Evolutionary conservation across 805 yeast species (phyloP).

Genomic region (Ogataea chonburiensis): DNA sequence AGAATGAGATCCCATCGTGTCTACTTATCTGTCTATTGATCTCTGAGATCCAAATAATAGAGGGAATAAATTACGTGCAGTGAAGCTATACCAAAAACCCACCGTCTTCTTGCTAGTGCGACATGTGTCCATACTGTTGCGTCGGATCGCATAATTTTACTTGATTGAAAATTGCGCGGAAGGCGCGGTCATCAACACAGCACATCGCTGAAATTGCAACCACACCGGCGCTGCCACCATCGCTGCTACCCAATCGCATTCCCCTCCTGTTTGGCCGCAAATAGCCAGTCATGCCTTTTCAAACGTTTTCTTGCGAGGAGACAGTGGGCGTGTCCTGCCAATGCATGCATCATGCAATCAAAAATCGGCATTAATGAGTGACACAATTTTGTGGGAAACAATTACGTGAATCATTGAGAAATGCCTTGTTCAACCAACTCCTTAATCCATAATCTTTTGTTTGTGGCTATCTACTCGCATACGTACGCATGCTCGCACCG

Average conservation of each 20-base stretch:
- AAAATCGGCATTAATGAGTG: no score
- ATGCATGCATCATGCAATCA: no score
- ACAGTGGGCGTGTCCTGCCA: no score
- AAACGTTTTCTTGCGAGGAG: no score
- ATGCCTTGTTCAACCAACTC: conserved; percentile 8
- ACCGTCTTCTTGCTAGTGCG: background rate
- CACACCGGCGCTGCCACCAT: no score
- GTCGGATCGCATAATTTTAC: no score
- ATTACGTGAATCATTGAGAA: conserved; percentile 2
- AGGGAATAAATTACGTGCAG: conserved; percentile 13
- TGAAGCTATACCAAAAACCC: conserved; percentile 1
- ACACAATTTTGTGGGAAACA: conserved; percentile 6
- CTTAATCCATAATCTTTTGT: conserved; percentile 6
- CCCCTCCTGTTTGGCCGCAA: no score
- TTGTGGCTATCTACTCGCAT: conserved; percentile 9
- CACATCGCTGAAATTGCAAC: no score
- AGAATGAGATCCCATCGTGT: background rate
- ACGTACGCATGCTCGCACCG: conserved; percentile 6
- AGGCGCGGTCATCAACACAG: no score
- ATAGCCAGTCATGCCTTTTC: no score
- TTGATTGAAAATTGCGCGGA: no score
- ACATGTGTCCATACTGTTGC: background rate
- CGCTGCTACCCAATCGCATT: no score
- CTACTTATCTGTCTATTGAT: conserved; percentile 5
- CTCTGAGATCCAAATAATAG: background rate